Conservation (phyloP, 2,329 filamentous ascomycete genomes). For the Coniosporium tulheliwenetii region DNA sequence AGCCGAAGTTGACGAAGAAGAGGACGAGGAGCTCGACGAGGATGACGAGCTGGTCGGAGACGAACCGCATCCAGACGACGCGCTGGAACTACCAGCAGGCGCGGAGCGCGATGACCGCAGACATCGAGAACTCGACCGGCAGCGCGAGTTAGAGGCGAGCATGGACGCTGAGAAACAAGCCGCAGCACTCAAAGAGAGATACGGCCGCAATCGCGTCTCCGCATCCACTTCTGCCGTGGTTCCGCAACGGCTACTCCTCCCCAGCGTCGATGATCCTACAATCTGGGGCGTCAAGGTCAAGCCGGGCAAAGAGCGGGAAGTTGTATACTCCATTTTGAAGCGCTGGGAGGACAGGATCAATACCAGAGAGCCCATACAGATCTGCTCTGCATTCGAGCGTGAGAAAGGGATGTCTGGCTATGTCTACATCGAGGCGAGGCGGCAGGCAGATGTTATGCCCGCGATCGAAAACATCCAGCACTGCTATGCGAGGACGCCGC, state of each 20-base stretch:
- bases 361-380: slow-evolving; percentile 65
- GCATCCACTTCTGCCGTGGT: slow-evolving; percentile 60
- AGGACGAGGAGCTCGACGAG: slow-evolving; percentile 75
- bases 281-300: slow-evolving; percentile 93
- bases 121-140: slow-evolving; percentile 86
- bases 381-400: slow-evolving; percentile 85
- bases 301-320: slow-evolving; percentile 87
- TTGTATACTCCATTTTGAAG: slow-evolving; percentile 76
- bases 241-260: slow-evolving; percentile 72
- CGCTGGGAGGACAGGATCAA: slow-evolving; percentile 66
- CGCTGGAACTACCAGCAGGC: slow-evolving; percentile 57
- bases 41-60: slow-evolving; percentile 78
- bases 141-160: slow-evolving; percentile 72
- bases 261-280: slow-evolving; percentile 85
- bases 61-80: slow-evolving; percentile 79
- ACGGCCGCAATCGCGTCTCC: slow-evolving; percentile 54
- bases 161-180: slow-evolving; percentile 92
- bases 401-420: slow-evolving; percentile 82
- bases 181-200: slow-evolving; percentile 70
- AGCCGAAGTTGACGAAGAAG: slow-evolving; percentile 90
- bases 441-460: slow-evolving; percentile 70
- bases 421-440: slow-evolving; percentile 84
- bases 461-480: slow-evolving; percentile 75
- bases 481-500: slow-evolving; percentile 75
- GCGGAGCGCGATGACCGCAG: slow-evolving; percentile 78